Conservation (phyloP, 1,139 yeast genomes). For the Taphrina deformans region DNA sequence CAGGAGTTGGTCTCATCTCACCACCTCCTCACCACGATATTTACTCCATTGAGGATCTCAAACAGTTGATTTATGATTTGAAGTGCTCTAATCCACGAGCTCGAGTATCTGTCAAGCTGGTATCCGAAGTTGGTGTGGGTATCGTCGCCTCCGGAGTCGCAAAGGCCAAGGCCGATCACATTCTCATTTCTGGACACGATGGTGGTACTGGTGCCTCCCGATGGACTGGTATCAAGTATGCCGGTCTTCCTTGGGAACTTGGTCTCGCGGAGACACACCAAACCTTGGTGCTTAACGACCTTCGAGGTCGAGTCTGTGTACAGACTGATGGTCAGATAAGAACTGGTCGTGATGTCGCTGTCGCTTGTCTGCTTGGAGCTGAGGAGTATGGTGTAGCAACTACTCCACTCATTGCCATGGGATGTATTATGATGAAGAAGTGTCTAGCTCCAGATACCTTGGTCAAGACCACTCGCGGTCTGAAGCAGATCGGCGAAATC, state of each 20-base stretch:
- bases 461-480: neutral
- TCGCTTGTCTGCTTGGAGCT: constrained; percentile 94
- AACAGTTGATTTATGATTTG: constrained; percentile 92
- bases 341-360: constrained; percentile 94
- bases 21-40: constrained; percentile 99
- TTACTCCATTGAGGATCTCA: constrained; percentile 95
- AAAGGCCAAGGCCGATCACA: constrained; percentile 96
- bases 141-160: constrained; percentile 99
- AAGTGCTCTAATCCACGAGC: constrained; percentile 97
- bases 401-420: constrained; percentile 94
- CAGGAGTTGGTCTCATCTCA: constrained; percentile 94
- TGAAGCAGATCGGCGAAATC: neutral
- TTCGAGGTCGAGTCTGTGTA: constrained; percentile 90
- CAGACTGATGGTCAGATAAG: constrained; percentile 97
- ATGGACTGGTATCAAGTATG: constrained; percentile 94
- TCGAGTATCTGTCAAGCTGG: constrained; percentile 91
- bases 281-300: constrained; percentile 89
- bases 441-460: constrained; percentile 47
- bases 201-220: constrained; percentile 99
- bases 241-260: constrained; percentile 98
- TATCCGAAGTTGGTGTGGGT: constrained; percentile 98
- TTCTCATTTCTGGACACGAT: constrained; percentile 93
- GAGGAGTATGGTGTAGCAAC: constrained; percentile 99
- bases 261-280: constrained; percentile 98
- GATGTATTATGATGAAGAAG: constrained; percentile 93